Evolutionary conservation across 345 rosid genomes (phyloP), one percentile per base, ranked within the genome.

Genomic region (Psidium friedrichsthalianum): DNA sequence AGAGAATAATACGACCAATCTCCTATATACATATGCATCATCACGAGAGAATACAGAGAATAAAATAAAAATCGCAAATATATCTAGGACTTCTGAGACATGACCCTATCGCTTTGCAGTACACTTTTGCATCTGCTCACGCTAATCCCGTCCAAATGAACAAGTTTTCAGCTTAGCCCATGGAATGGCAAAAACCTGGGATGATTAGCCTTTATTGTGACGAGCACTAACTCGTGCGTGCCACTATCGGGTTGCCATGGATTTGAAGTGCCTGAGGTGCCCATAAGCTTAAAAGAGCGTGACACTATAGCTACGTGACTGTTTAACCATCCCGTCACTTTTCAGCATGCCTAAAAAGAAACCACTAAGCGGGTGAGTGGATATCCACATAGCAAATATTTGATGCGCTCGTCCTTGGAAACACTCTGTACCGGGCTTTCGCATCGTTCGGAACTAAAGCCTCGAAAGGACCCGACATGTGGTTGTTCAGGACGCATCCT

Each of bases 221-320:
- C 14, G 86, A 54, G 74, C 86, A 85, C 86, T 54, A 55, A 40
- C n/a, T 76, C 69, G 40, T 55, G 82, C 55, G 82, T 53, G 86
- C 58, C 82, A 59, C 40, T 20, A 25, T 74, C 13, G 32, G 82
- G 27, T 32, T 54, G 29, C 24, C 58, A 44, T 69, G 53, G 59
- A 51, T 85, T 40, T 74, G 86, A 53, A 74, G 52, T 54, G 69
- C 69, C 76, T 53, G 15, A 22, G 15, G 83, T 74, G 86, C 86
- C 69, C 40, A 20, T 54, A 82, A 42, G 12, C 85, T 58, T 16
- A 61, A 47, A 84, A 47, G 54, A 58, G 51, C 22, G 14, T 42
- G 27, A 29, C 15, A 32, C 78, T 18, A 32, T 20, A 16, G 44
- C 44, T 4, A 8, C 5, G 3, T 18, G 40, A 64, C 78, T 64